Evolutionary conservation across 164 flowering plant genomes (phyloP), one percentile per base, ranked within the genome.

Genomic region (Santalum album): DNA sequence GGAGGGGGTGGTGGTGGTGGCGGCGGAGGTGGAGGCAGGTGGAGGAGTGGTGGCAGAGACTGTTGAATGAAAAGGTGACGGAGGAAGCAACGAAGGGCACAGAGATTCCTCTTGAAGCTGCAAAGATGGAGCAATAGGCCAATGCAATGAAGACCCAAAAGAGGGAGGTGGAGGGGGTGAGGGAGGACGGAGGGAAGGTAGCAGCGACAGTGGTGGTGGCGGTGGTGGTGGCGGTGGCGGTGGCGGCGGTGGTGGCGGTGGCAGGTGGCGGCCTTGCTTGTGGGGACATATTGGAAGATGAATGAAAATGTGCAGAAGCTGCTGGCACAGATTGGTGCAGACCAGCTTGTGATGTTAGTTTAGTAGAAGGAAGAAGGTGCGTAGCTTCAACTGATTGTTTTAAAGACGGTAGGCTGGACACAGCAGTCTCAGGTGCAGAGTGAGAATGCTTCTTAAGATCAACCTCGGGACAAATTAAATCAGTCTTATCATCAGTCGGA

Each of bases 1-100:
- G 57, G 43, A 47, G 65, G 59, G 2, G 65, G 59, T 12, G 65
- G 46, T 18, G 7, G 61, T 40, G 36, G 77, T 59, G 7, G 81
- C 65, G 11, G 83, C 70, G 15, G 80, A 75, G 1, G 75, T 68
- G 81, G 76, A 12, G 78, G 69, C 2, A 72, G 71, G 64, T 12
- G 67, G 53, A 62, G 55, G n/a, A 45, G 45, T 17, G 26, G 44
- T 27, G 2, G 15, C 25, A 5, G 0, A 14, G 14, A 17, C 38
- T 17, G 34, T 22, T 18, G 10, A 12, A n/a, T 27, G 53, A 50
- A 19, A 3, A 25, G 27, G 40, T 22, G 39, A 40, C 40, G 56
- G 45, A n/a, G 64, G 49, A 21, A 40, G 46, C 6, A 55, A 54
- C 23, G 59, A 18, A 10, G 59, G 51, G 42, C 16, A 14, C 49